Evolutionary conservation across 345 rosid species (phyloP).

Genomic region (Murraya paniculata): DNA sequence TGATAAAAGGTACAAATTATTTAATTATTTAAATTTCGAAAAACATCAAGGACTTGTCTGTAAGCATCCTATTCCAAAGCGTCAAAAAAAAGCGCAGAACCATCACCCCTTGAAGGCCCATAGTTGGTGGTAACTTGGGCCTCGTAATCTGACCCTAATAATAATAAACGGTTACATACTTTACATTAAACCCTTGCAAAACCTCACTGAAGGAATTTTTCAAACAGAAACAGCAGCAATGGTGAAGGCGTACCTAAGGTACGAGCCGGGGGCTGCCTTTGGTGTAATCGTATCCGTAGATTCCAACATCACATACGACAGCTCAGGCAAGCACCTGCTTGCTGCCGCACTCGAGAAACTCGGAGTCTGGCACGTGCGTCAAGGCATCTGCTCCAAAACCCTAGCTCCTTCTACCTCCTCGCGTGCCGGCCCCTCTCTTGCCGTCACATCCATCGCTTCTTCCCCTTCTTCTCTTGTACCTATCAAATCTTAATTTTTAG

Average conservation of each 20-base stretch:
- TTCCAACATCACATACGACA: slow-evolving; percentile 63
- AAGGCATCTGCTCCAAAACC: slow-evolving; percentile 72
- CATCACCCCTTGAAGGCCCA: too few relatives aligned
- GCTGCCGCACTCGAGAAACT: slow-evolving; percentile 85
- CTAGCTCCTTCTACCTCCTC: slow-evolving; percentile 58
- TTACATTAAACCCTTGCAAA: slow-evolving; percentile 16
- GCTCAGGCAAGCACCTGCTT: slow-evolving; percentile 63
- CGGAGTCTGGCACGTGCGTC: slow-evolving; percentile 91
- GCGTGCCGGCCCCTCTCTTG: slow-evolving; percentile 44
- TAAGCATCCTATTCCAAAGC: too few relatives aligned
- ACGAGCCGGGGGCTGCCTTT: slow-evolving; percentile 63
- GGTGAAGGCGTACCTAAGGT: slow-evolving; percentile 76
- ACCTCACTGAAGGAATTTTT: slow-evolving; percentile 1
- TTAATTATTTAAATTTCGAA: too few relatives aligned
- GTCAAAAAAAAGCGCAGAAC: too few relatives aligned
- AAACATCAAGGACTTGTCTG: too few relatives aligned
- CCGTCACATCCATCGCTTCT: slow-evolving; percentile 57
- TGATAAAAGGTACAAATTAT: too few relatives aligned
- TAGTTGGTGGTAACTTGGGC: too few relatives aligned
- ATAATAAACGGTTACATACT: too few relatives aligned
- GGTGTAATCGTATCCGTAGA: slow-evolving; percentile 65
- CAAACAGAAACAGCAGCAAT: slow-evolving; percentile 24
- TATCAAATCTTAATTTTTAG: too few relatives aligned
- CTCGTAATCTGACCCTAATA: too few relatives aligned
- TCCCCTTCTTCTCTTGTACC: slow-evolving; percentile 60